Evolutionary conservation across 176 grass and related monocot species (phyloP).

Genomic region (Alloteropsis semialata): DNA sequence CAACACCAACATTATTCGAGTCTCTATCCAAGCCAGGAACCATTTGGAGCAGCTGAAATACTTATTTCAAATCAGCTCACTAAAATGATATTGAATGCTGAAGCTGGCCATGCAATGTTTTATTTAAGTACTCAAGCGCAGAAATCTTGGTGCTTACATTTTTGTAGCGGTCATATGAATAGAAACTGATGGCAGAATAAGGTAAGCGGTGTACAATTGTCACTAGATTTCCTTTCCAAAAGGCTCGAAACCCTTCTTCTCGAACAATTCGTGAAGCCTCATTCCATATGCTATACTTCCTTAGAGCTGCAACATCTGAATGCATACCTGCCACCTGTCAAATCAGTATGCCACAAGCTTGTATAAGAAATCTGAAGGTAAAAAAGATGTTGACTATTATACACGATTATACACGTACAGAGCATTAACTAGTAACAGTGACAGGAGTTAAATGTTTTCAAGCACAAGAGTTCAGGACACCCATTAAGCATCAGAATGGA

Average conservation of each 20-base stretch:
- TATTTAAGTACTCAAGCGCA: not conserved
- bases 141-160: conserved; percentile 33
- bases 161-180: conserved; percentile 90
- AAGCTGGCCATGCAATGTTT: not conserved
- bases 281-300: conserved; percentile 70
- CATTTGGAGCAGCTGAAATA: conserved; percentile 59
- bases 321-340: conserved; percentile 93
- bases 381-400: not conserved
- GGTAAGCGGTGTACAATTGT: conserved; percentile 88
- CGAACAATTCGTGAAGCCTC: conserved; percentile 74
- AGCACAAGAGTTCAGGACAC: not conserved
- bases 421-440: not conserved
- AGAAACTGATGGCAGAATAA: conserved; percentile 94
- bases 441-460: not conserved
- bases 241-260: conserved; percentile 86
- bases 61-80: conserved; percentile 13
- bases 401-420: not conserved
- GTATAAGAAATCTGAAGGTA: not conserved
- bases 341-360: conserved; percentile 25
- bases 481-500: not conserved
- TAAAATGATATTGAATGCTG: not conserved
- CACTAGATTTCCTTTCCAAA: conserved; percentile 95
- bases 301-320: conserved; percentile 62
- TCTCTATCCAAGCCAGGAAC: conserved; percentile 59
- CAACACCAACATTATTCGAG: conserved; percentile 51